Evolutionary conservation across 2,329 filamentous ascomycete species (phyloP), one percentile per base, ranked within the genome.

Genomic region (Trichoderma sp.): DNA sequence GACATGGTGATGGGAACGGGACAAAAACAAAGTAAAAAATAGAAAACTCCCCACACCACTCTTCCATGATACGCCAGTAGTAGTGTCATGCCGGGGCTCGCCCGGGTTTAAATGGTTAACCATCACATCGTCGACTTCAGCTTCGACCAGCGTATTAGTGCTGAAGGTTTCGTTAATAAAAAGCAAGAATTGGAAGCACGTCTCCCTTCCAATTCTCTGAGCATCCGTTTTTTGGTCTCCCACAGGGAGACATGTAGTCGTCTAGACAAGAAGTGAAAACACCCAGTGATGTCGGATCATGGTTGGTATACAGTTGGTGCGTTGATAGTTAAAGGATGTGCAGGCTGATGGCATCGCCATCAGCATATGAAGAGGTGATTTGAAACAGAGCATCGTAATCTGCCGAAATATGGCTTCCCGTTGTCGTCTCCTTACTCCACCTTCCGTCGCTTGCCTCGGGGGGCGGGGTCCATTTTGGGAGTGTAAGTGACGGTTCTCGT

Each of bases 401-500:
- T 56, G 39, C 67, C 62, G 14, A 58, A 61, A n/a, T 18, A 62
- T 62, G 65, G 26, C 24, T 36, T 28, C 8, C 43, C 30, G n/a
- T 53, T 32, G 12, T 43, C 58, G 34, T 56, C 21, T 79, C 77
- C 84, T 75, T 87, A 85, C 74, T 87, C 85, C 63, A 86, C 81
- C 85, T 93, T 97, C 84, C 95, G 91, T 84, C 94, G 90, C 88
- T 98, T 98, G 75, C 95, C 95, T 81, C 95, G 95, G 8, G 94
- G 95, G 47, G 95, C 94, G 28, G 95, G 93, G 75, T 94, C 93
- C 84, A 98, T 93, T 75, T 91, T 87, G 73, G 90, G 92, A 80
- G 93, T 97, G 82, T 97, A 97, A 53, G 93, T 97, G 73, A 97
- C 93, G 18, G 94, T 98, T 76, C 94, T 89, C n/a, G 95, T 98